Evolutionary conservation across 73 alveolate species (phyloP).

Genomic region (Tetrahymena malaccensis): DNA sequence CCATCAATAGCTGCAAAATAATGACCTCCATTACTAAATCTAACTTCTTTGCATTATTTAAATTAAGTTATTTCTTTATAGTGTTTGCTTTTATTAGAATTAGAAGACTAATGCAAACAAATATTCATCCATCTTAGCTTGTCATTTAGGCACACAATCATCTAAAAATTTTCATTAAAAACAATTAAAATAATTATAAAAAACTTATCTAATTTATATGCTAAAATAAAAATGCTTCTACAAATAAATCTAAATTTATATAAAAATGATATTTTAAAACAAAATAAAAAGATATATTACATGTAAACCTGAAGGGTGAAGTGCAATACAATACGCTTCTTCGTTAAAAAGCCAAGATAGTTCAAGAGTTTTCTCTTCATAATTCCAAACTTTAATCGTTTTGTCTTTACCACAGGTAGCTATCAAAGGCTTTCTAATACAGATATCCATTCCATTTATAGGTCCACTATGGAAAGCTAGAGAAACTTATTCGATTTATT

Average conservation of each 20-base stretch:
- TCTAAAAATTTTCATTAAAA: conserved; percentile 16
- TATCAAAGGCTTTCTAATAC: conserved; percentile 95
- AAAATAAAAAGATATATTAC: background rate
- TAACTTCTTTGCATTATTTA: conserved; percentile 77
- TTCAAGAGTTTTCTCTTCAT: conserved; percentile 85
- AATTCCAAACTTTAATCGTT: conserved; percentile 98
- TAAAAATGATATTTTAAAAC: too few relatives aligned
- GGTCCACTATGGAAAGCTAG: conserved; percentile 45
- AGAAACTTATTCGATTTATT: conserved; percentile 25
- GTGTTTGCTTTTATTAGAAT: conserved; percentile 49
- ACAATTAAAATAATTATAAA: too few relatives aligned
- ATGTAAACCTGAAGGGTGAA: conserved; percentile 94
- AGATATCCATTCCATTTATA: conserved; percentile 92
- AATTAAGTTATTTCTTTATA: conserved; percentile 85
- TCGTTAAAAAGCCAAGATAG: conserved; percentile 81
- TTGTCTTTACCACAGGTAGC: conserved; percentile 98
- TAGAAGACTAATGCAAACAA: conserved; percentile 35
- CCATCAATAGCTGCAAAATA: conserved; percentile 90
- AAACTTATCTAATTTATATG: too few relatives aligned
- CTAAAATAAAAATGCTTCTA: too few relatives aligned
- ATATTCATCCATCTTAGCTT: conserved; percentile 95
- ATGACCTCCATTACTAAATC: conserved; percentile 94
- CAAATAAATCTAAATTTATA: too few relatives aligned
- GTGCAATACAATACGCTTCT: conserved; percentile 83
- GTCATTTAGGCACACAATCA: conserved; percentile 92